These are phyloP conservation scores for Oldenlandia corymbosa DNA, from an alignment of 257 asterid species.

Conservation along the genomic window DNA sequence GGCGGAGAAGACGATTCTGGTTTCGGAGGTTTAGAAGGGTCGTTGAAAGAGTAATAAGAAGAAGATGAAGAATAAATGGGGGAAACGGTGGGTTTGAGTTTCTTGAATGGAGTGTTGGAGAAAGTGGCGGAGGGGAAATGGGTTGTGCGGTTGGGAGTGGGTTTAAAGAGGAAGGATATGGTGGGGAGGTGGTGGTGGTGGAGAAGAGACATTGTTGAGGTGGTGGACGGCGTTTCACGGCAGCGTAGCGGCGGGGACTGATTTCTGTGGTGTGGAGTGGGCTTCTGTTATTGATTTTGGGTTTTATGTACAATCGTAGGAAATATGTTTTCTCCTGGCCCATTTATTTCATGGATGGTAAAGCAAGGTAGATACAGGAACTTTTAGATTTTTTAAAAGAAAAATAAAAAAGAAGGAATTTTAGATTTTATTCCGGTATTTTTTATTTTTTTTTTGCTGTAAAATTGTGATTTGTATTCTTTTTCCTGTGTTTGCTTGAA, in stretches of 20 bases:
- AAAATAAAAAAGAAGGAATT: too few species aligned
- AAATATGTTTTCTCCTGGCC: background rate
- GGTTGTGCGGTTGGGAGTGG: conserved; percentile 5
- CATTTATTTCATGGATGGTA: background rate
- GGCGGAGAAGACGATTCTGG: conserved; percentile 9
- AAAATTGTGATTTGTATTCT: background rate
- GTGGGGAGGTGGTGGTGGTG: conserved; percentile 5
- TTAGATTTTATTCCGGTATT: too few species aligned
- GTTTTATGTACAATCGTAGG: background rate
- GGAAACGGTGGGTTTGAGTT: background rate
- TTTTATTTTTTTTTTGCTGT: too few species aligned
- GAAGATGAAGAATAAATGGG: conserved; percentile 4
- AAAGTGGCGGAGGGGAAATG: conserved; percentile 3
- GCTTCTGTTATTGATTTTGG: background rate
- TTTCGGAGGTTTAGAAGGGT: conserved; percentile 16
- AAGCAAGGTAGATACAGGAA: background rate
- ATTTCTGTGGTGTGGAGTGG: conserved; percentile 6
- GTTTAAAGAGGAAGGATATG: background rate
- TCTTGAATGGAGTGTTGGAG: conserved; percentile 1
- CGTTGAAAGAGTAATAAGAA: conserved; percentile 8
- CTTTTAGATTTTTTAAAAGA: too few species aligned
- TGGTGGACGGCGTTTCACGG: background rate
- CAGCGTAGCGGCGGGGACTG: background rate
- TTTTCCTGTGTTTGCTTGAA: background rate
- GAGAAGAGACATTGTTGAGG: conserved; percentile 11